Percentiles rank a stretch among this genome's conserved stretches.
Conservation (phyloP, 2,329 filamentous ascomycete genomes). For the Verticillium alfalfae region DNA sequence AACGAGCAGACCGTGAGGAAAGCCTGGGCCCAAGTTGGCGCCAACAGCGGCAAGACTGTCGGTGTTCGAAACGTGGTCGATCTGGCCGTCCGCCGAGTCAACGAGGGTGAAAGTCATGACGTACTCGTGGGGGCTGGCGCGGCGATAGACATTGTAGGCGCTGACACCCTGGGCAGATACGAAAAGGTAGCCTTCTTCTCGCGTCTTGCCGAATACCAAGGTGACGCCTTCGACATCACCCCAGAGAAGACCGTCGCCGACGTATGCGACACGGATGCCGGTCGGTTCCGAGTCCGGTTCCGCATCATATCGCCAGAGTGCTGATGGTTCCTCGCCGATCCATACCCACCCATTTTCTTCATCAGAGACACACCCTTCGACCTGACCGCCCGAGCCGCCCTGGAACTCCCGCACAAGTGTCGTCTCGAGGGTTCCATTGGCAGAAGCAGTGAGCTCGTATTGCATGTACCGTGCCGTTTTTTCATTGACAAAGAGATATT, state of each 20-base stretch:
- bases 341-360: slow-evolving; percentile 45
- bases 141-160: slow-evolving; percentile 44
- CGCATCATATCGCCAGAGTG: slow-evolving; percentile 46
- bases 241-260: slow-evolving; percentile 40
- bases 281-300: slow-evolving; percentile 36
- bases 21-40: slow-evolving; percentile 30
- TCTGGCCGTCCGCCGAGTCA: slow-evolving; percentile 28
- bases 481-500: slow-evolving; percentile 50
- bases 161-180: slow-evolving; percentile 49
- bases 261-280: slow-evolving; percentile 29
- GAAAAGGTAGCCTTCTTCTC: slow-evolving; percentile 41
- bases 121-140: slow-evolving; percentile 41
- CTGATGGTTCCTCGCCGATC: slow-evolving; percentile 45
- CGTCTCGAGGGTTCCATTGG: slow-evolving; percentile 34
- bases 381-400: slow-evolving; percentile 44
- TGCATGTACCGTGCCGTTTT: slow-evolving; percentile 49
- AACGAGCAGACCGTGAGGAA: slow-evolving; percentile 39
- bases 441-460: slow-evolving; percentile 37
- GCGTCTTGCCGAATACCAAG: slow-evolving; percentile 36
- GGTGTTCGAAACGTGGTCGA: slow-evolving; percentile 48
- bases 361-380: slow-evolving; percentile 48
- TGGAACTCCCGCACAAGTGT: slow-evolving; percentile 44
- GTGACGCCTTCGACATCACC: slow-evolving; percentile 51
- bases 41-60: slow-evolving; percentile 45
- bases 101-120: slow-evolving; percentile 43